Conservation (phyloP, 352 stramenopile genomes). For the Halophytophthora polymorphica region DNA sequence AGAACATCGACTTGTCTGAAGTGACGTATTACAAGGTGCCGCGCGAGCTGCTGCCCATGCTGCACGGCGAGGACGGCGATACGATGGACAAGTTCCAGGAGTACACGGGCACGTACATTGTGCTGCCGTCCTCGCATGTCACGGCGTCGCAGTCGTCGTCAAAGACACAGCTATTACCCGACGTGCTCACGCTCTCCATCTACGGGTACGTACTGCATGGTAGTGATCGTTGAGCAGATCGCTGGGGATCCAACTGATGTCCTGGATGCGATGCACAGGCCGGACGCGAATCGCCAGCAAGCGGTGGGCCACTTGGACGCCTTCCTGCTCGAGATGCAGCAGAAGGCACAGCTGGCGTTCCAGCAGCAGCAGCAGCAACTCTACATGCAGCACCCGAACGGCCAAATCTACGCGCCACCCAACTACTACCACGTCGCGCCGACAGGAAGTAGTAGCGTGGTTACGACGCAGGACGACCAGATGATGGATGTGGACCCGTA, state of each 20-base stretch:
- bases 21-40: slow-evolving; percentile 76
- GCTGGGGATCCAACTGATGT: background rate
- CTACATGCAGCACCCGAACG: slow-evolving; percentile 22
- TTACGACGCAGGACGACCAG: slow-evolving; percentile 33
- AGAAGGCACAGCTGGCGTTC: slow-evolving; percentile 37
- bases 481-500: slow-evolving; percentile 63
- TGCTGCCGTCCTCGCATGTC: slow-evolving; percentile 38
- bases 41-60: slow-evolving; percentile 52
- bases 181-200: slow-evolving; percentile 62
- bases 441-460: slow-evolving; percentile 6
- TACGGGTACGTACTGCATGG: slow-evolving; percentile 45
- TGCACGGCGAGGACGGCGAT: slow-evolving; percentile 65
- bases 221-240: slow-evolving; percentile 1
- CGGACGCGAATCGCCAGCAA: slow-evolving; percentile 44
- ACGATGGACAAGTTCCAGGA: slow-evolving; percentile 79
- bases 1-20: slow-evolving; percentile 74
- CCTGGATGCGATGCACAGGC: slow-evolving; percentile 11
- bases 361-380: slow-evolving; percentile 44
- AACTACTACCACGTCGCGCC: slow-evolving; percentile 22
- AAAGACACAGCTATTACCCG: slow-evolving; percentile 8
- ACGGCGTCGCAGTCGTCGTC: slow-evolving; percentile 11
- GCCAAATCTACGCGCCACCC: slow-evolving; percentile 28
- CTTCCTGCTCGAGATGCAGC: slow-evolving; percentile 60
- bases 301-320: slow-evolving; percentile 58
- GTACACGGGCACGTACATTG: slow-evolving; percentile 75